phyloP scores from a whole-genome alignment of 352 stramenopile species.

The Phytophthora hibernalis region DNA sequence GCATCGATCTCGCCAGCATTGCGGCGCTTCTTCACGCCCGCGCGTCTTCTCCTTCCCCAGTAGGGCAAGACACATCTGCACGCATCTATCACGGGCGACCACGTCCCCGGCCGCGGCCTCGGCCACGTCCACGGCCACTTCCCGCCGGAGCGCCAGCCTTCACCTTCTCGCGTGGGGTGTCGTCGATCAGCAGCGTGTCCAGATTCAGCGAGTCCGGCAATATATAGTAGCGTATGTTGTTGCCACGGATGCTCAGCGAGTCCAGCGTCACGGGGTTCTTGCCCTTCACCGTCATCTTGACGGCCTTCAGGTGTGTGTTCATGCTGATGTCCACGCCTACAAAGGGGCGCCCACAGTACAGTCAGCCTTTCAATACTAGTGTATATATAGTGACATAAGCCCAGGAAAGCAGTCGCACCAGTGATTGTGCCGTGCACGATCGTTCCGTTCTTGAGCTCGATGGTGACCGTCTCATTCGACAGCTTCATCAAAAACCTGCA shows the following conservation, averaged over 20 bases:
- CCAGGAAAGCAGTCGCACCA: slow-evolving; percentile 50
- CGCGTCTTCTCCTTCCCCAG: slow-evolving; percentile 1
- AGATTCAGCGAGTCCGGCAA: slow-evolving; percentile 97
- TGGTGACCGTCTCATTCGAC: slow-evolving; percentile 99
- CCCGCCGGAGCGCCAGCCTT: slow-evolving; percentile 69
- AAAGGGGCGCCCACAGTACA: not conserved
- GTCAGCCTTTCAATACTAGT: not conserved
- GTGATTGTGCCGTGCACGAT: slow-evolving; percentile 98
- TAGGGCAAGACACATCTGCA: slow-evolving; percentile 10
- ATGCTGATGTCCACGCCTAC: slow-evolving; percentile 99
- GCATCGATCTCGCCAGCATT: slow-evolving; percentile 19
- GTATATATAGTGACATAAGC: not conserved
- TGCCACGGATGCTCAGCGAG: slow-evolving; percentile 97
- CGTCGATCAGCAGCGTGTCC: slow-evolving; percentile 98
- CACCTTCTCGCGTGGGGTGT: slow-evolving; percentile 96
- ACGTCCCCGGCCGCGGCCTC: slow-evolving; percentile 76
- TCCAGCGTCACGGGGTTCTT: slow-evolving; percentile 98
- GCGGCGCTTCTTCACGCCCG: slow-evolving; percentile 12
- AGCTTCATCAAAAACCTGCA: slow-evolving; percentile 98
- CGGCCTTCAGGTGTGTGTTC: slow-evolving; percentile 99
- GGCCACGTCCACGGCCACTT: slow-evolving; percentile 78
- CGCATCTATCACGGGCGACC: slow-evolving; percentile 47
- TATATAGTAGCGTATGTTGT: slow-evolving; percentile 98
- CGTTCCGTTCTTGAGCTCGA: slow-evolving; percentile 99
- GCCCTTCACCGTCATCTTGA: slow-evolving; percentile 97